Conservation (phyloP, 2,329 filamentous ascomycete species). For the Diaporthe ilicicola region DNA sequence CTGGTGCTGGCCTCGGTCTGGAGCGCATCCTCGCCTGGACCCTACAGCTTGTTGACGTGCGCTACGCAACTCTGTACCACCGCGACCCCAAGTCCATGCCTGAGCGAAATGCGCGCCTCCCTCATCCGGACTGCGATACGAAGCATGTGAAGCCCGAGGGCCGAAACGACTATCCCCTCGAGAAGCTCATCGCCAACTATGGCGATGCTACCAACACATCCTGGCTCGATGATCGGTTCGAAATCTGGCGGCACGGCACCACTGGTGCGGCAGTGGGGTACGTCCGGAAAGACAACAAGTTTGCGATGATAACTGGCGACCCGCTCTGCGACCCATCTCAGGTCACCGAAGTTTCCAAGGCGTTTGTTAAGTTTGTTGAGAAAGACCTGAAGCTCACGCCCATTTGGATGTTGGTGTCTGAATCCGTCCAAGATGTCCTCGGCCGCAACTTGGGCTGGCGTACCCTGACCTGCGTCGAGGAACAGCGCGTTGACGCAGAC, state of each 20-base stretch:
- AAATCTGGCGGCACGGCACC: conserved; percentile 81
- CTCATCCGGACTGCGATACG: conserved; percentile 89
- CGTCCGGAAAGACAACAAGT: conserved; percentile 75
- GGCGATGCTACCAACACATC: conserved; percentile 94
- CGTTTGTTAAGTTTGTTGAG: conserved; percentile 79
- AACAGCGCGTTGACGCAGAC: conserved; percentile 85
- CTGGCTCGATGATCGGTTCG: conserved; percentile 89
- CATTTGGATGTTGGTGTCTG: conserved; percentile 88
- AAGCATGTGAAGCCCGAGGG: conserved; percentile 56
- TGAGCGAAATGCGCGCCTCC: conserved; percentile 70
- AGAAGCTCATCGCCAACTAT: conserved; percentile 93
- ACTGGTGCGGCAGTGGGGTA: conserved; percentile 89
- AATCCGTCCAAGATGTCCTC: conserved; percentile 80
- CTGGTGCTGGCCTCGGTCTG: conserved; percentile 87
- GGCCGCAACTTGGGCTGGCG: conserved; percentile 86
- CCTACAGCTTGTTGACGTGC: conserved; percentile 87
- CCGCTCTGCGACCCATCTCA: conserved; percentile 85
- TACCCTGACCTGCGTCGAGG: conserved; percentile 85
- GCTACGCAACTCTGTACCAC: conserved; percentile 86
- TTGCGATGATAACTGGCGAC: conserved; percentile 86
- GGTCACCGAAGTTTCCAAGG: conserved; percentile 75
- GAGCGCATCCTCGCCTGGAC: conserved; percentile 89
- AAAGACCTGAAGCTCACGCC: conserved; percentile 77
- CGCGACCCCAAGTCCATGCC: conserved; percentile 90
- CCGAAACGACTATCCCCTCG: conserved; percentile 59